Conservation (phyloP, 805 yeast genomes). For the Dipodascus albidus region DNA sequence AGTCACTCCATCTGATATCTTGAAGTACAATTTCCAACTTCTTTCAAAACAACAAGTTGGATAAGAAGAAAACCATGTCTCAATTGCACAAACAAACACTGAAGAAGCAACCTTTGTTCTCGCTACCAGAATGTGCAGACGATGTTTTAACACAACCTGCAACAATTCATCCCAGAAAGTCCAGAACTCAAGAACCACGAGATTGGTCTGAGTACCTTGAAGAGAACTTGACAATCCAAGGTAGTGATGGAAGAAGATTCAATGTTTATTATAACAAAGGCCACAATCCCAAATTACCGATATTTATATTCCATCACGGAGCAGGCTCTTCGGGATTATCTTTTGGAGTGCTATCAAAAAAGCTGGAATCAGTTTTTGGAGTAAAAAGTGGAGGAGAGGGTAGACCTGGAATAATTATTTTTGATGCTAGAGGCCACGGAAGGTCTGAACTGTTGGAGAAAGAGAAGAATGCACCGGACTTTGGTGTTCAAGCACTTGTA, state of each 20-base stretch:
- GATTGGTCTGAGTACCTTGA: constrained; percentile 29
- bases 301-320: constrained; percentile 81
- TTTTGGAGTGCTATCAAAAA: constrained; percentile 44
- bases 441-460: constrained; percentile 26
- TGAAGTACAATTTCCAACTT: neutral
- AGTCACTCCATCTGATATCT: neutral
- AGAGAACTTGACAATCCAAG: constrained; percentile 14
- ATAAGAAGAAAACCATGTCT: neutral
- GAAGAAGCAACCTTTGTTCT: neutral
- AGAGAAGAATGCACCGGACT: constrained; percentile 23
- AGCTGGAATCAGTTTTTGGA: constrained; percentile 5
- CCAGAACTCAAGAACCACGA: neutral
- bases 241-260: constrained; percentile 24
- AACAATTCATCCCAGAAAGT: neutral
- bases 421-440: constrained; percentile 87
- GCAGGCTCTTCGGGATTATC: constrained; percentile 86
- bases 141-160: neutral
- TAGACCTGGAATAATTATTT: constrained; percentile 52
- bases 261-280: constrained; percentile 55
- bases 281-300: constrained; percentile 30
- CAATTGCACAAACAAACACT: neutral
- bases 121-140: neutral
- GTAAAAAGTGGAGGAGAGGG: neutral
- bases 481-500: constrained; percentile 39
- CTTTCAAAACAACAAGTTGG: neutral